A percentile compares a stretch with the other conserved stretches of the same genome.
Evolutionary conservation across 2,329 filamentous ascomycete genomes (phyloP).

Genomic region (Aspergillus fumigatus): DNA sequence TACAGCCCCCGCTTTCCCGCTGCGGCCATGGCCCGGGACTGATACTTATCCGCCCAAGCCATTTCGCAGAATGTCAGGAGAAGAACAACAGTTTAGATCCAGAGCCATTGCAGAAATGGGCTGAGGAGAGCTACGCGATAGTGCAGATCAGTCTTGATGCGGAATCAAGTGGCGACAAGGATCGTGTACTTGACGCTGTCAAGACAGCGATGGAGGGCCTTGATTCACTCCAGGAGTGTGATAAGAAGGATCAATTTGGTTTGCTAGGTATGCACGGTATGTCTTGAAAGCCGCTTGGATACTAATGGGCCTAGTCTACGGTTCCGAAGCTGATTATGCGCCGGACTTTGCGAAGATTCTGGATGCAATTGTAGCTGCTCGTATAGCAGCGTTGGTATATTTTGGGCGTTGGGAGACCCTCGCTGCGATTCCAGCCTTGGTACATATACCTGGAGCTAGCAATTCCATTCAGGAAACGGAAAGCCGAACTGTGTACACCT

Average conservation of each 20-base stretch:
- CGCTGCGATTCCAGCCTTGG: slow-evolving; percentile 5
- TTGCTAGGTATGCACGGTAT: slow-evolving; percentile 16
- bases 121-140: slow-evolving; percentile 64
- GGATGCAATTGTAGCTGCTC: background rate
- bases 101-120: slow-evolving; percentile 61
- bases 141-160: slow-evolving; percentile 44
- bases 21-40: slow-evolving; percentile 47
- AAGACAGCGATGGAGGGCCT: slow-evolving; percentile 12
- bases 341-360: slow-evolving; percentile 11
- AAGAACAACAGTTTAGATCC: slow-evolving; percentile 46
- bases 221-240: slow-evolving; percentile 21
- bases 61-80: slow-evolving; percentile 19
- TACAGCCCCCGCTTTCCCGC: slow-evolving; percentile 46
- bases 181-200: slow-evolving; percentile 6
- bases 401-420: slow-evolving; percentile 16
- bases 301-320: slow-evolving; percentile 19
- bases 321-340: slow-evolving; percentile 20
- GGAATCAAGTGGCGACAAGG: slow-evolving; percentile 9
- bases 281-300: background rate
- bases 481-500: slow-evolving; percentile 30
- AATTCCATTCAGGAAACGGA: background rate
- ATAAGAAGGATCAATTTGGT: slow-evolving; percentile 14
- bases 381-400: slow-evolving; percentile 8
- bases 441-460: slow-evolving; percentile 12
- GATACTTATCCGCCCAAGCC: slow-evolving; percentile 40